Conservation (phyloP, 179 eudicot species). For the Actinidia arguta region DNA sequence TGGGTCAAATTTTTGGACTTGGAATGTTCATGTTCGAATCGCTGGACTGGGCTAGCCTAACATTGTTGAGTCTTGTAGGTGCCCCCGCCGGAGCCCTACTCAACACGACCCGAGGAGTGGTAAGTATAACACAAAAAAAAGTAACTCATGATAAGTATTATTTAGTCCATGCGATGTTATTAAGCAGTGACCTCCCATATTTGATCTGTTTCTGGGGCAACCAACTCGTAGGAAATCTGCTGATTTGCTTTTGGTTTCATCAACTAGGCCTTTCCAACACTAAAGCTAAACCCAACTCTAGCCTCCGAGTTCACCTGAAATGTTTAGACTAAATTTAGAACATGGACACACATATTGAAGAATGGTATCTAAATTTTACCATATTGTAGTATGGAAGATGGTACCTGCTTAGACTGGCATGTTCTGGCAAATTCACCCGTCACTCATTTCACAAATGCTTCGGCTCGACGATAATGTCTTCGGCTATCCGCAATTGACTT, state of each 20-base stretch:
- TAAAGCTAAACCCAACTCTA: constrained; percentile 67
- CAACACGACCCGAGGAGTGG: too few species aligned
- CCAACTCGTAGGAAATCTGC: constrained; percentile 67
- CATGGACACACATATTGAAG: background rate
- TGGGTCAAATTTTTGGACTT: too few species aligned
- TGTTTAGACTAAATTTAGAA: background rate
- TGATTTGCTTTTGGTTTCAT: constrained; percentile 57
- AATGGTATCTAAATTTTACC: background rate
- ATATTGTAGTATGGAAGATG: background rate
- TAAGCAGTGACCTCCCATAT: constrained; percentile 36
- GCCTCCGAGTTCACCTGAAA: constrained; percentile 82
- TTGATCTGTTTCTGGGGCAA: constrained; percentile 37
- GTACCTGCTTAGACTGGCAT: constrained; percentile 72
- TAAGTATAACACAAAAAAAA: too few species aligned
- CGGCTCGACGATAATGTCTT: constrained; percentile 60
- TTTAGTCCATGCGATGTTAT: background rate
- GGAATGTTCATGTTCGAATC: too few species aligned
- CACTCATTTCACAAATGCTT: constrained; percentile 66
- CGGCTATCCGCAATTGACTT: constrained; percentile 27
- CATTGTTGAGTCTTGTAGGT: too few species aligned
- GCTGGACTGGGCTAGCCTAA: too few species aligned
- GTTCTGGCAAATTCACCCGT: constrained; percentile 74
- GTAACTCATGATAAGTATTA: too few species aligned
- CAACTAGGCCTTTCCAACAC: constrained; percentile 60
- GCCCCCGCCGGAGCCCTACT: too few species aligned